Evolutionary conservation across 805 yeast species (phyloP).

Genomic region (Metschnikowia hibisci): DNA sequence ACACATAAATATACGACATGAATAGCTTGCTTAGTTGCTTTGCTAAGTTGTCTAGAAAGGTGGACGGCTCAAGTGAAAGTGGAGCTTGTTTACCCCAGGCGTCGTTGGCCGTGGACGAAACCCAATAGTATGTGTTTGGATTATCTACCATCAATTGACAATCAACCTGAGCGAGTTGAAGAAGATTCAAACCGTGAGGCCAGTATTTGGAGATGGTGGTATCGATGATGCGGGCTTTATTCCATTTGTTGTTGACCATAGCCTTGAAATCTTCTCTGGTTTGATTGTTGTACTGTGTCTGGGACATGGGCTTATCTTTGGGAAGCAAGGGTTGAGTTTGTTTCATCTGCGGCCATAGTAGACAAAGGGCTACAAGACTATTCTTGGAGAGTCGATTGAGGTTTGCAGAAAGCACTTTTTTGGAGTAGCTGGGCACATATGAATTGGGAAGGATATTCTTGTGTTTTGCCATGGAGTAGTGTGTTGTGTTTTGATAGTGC

Average conservation of each 20-base stretch:
- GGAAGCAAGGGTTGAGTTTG: slow-evolving; percentile 21
- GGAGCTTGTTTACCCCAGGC: slow-evolving; percentile 26
- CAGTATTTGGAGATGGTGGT: slow-evolving; percentile 48
- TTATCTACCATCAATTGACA: slow-evolving; percentile 60
- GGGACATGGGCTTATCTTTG: slow-evolving; percentile 5
- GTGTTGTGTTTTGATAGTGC: slow-evolving; percentile 5
- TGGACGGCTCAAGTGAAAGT: slow-evolving; percentile 46
- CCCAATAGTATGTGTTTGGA: slow-evolving; percentile 47
- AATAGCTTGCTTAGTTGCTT: slow-evolving; percentile 48
- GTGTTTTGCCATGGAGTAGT: slow-evolving; percentile 10
- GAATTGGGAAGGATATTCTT: slow-evolving; percentile 37
- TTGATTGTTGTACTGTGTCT: slow-evolving; percentile 7
- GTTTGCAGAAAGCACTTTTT: slow-evolving; percentile 19
- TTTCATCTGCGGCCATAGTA: slow-evolving; percentile 32
- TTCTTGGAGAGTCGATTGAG: slow-evolving; percentile 29
- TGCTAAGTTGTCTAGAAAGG: slow-evolving; percentile 47
- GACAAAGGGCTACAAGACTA: slow-evolving; percentile 30
- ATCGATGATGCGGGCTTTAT: slow-evolving; percentile 38
- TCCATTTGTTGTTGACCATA: slow-evolving; percentile 16
- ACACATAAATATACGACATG: slow-evolving; percentile 61
- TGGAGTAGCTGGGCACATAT: slow-evolving; percentile 32
- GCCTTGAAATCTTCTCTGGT: slow-evolving; percentile 11
- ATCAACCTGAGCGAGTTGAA: slow-evolving; percentile 70
- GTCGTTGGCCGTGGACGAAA: slow-evolving; percentile 44
- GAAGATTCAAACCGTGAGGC: slow-evolving; percentile 53